Evolutionary conservation across 257 asterid species (phyloP), one percentile per base, ranked within the genome.

Genomic region (Solanum megistacrolobum): DNA sequence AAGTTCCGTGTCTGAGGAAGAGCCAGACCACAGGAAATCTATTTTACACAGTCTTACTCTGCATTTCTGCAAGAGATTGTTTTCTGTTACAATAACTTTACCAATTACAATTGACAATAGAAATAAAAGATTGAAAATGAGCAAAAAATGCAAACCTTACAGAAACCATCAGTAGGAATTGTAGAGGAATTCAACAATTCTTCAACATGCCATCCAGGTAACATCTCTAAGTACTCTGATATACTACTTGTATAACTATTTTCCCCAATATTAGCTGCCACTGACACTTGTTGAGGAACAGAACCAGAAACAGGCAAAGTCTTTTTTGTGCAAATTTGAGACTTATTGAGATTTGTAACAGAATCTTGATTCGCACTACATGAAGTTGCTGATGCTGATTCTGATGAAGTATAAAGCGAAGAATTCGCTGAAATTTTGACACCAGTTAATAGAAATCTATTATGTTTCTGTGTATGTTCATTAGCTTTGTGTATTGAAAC

Each of bases 181-280:
- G 93, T 74, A 25, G 98, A 90, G 20, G 94, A 89, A 87, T 94
- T 96, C 60, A 97, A 92, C 73, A 97, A 91, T 46, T 97, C 98
- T 79, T 97, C 99, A 23, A 96, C 97, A 20, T 92, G 98, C 98
- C 98, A 97, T 4, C 98, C 98, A 1, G 99, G 99, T 18, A 96
- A 65, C 88, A 83, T 96, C 83, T 95, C 98, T 23, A 97, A 87
- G 86, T 96, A 96, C 87, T 97, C 99, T 0, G 99, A 94, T 86
- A 96, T 93, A 91, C 95, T 93, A 66, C 96, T 96, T 1, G 95
- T 90, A 0, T 90, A 87, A 43, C 85, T 74, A 60, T 83, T 81
- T 58, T 36, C 88, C 87, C 73, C 89, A 34, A 85, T 89, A 60
- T 55, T 71, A 36, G 71, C 31, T 34, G 88, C 23, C 8, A 58